phyloP scores from a whole-genome alignment of 805 yeast species.

The Yarrowia sp. region DNA sequence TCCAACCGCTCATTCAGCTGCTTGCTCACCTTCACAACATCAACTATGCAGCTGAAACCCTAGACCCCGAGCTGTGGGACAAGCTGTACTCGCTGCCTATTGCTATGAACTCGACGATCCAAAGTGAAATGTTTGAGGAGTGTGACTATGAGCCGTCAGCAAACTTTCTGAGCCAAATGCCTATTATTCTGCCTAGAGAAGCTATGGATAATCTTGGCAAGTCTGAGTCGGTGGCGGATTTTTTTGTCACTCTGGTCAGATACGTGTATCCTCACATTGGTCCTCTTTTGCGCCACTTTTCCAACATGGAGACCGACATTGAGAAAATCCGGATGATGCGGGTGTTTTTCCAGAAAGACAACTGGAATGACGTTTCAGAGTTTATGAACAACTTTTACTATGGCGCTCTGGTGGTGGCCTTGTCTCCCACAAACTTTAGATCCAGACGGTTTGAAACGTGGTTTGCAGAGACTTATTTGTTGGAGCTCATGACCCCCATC shows the following conservation, averaged over 20 bases:
- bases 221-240: constrained; percentile 3
- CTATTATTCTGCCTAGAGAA: neutral
- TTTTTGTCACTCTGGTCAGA: constrained; percentile 10
- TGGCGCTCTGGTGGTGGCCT: constrained; percentile 11
- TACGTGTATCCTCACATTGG: constrained; percentile 15
- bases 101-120: constrained; percentile 7
- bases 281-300: neutral
- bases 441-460: neutral
- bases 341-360: constrained; percentile 5
- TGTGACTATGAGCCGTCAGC: constrained; percentile 17
- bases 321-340: constrained; percentile 1
- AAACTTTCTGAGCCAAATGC: constrained; percentile 1
- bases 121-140: constrained; percentile 17
- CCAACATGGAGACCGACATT: constrained; percentile 8
- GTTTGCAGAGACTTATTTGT: constrained; percentile 16
- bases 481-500: constrained; percentile 9
- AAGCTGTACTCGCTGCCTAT: constrained; percentile 14
- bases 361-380: constrained; percentile 6
- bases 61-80: constrained; percentile 15
- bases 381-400: constrained; percentile 17
- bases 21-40: constrained; percentile 22
- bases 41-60: constrained; percentile 5
- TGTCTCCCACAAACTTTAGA: constrained; percentile 2
- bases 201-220: neutral
- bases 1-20: constrained; percentile 7